phyloP scores from a whole-genome alignment of 139 green algal genomes.

The Dunaliella primolecta region DNA sequence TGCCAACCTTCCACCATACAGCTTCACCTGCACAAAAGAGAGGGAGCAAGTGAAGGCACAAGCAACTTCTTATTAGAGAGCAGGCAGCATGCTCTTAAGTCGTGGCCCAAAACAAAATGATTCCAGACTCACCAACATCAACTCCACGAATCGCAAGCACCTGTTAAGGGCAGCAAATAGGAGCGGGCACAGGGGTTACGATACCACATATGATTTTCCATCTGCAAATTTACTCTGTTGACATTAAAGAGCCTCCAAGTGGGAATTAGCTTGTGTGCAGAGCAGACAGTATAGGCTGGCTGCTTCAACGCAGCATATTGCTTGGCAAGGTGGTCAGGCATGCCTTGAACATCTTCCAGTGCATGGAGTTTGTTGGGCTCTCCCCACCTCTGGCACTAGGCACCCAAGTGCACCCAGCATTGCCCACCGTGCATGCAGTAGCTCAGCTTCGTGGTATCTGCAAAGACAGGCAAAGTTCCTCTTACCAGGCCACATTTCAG shows the following conservation, averaged over 20 bases:
- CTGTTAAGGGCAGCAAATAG: too few species aligned
- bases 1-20: conserved; percentile 55
- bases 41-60: too few species aligned
- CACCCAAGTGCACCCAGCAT: conserved; percentile 63
- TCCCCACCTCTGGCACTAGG: conserved; percentile 54
- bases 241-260: too few species aligned
- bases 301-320: too few species aligned
- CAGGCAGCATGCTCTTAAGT: background rate
- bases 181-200: too few species aligned
- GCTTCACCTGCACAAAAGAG: conserved; percentile 31
- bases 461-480: background rate
- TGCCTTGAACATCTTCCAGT: too few species aligned
- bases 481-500: background rate
- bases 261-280: too few species aligned
- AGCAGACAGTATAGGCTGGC: too few species aligned
- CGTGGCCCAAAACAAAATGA: background rate
- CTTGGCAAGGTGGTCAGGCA: too few species aligned
- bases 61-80: background rate
- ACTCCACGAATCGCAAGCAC: conserved; percentile 12
- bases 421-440: conserved; percentile 63
- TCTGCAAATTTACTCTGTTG: too few species aligned
- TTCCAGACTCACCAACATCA: conserved; percentile 33
- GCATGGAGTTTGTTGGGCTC: too few species aligned
- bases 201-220: too few species aligned
- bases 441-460: conserved; percentile 49